A percentile compares a stretch with the other conserved stretches of the same genome.
These are phyloP conservation scores for Bipolaris victoriae DNA, from an alignment of 2,329 filamentous ascomycete species.

Conservation along the genomic window DNA sequence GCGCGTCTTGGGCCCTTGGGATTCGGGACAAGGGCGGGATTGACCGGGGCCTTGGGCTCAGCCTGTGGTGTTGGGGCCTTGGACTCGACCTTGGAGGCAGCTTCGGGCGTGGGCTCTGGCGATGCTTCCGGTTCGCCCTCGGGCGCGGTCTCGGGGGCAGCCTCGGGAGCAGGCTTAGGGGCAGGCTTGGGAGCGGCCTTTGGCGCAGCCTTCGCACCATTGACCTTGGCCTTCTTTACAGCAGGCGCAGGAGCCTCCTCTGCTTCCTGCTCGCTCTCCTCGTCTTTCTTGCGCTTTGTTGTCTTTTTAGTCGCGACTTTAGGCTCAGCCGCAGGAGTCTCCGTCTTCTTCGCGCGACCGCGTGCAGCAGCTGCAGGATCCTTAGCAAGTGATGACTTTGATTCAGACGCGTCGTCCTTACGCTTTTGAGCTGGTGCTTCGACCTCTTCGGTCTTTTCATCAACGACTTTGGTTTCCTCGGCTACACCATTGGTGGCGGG, in stretches of 20 bases:
- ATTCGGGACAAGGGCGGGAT: slow-evolving; percentile 25
- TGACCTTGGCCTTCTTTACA: slow-evolving; percentile 35
- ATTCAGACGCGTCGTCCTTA: slow-evolving; percentile 21
- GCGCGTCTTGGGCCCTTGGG: slow-evolving; percentile 42
- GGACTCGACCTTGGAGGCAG: neutral
- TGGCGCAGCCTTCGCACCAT: slow-evolving; percentile 20
- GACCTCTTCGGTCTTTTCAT: slow-evolving; percentile 10
- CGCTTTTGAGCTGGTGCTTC: slow-evolving; percentile 20
- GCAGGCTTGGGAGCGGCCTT: slow-evolving; percentile 15
- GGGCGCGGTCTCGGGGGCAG: neutral
- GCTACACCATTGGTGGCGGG: slow-evolving; percentile 19
- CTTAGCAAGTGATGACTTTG: slow-evolving; percentile 15
- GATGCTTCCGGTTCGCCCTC: neutral
- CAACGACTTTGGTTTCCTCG: slow-evolving; percentile 8
- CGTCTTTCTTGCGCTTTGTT: slow-evolving; percentile 43
- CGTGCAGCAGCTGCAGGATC: slow-evolving; percentile 24
- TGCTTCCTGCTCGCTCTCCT: slow-evolving; percentile 29
- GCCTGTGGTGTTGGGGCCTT: slow-evolving; percentile 13
- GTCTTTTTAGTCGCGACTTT: slow-evolving; percentile 23
- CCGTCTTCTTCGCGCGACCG: slow-evolving; percentile 38
- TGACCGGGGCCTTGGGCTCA: slow-evolving; percentile 21
- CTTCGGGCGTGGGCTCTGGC: neutral
- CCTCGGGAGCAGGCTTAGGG: neutral
- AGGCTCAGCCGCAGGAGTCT: slow-evolving; percentile 27
- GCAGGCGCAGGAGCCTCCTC: slow-evolving; percentile 28